Percentiles rank a stretch among this genome's conserved stretches.
These are phyloP conservation scores for Phytophthora podocarpi DNA, from an alignment of 352 stramenopile genomes.

Conservation along the genomic window DNA sequence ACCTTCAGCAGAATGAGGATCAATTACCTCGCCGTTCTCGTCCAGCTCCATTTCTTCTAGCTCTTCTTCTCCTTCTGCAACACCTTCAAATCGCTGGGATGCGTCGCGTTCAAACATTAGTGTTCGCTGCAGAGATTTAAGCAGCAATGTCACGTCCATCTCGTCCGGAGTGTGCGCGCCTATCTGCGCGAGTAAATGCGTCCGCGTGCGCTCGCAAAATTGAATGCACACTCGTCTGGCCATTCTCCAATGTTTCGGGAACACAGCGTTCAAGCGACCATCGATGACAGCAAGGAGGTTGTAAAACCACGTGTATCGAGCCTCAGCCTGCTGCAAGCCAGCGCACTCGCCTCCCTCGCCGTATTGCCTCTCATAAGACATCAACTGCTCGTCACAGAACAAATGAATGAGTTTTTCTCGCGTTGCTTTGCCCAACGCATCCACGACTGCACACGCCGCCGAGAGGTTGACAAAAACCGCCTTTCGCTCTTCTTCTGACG, in stretches of 20 bases:
- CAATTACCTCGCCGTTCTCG: conserved; percentile 74
- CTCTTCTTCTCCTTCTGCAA: conserved; percentile 45
- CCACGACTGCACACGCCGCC: conserved; percentile 66
- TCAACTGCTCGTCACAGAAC: conserved; percentile 74
- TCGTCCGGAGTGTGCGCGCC: conserved; percentile 69
- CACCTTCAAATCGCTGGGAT: conserved; percentile 70
- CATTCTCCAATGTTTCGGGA: conserved; percentile 97
- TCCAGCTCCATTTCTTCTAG: conserved; percentile 68
- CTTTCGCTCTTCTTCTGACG: conserved; percentile 63
- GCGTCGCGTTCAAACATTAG: conserved; percentile 85
- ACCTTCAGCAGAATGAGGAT: conserved; percentile 71
- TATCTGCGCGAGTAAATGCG: conserved; percentile 73
- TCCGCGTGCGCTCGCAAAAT: conserved; percentile 91
- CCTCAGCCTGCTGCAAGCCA: conserved; percentile 65
- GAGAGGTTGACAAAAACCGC: conserved; percentile 76
- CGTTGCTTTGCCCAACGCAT: conserved; percentile 70
- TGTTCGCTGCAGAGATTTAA: conserved; percentile 74
- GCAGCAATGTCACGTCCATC: conserved; percentile 72
- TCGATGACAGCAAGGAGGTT: conserved; percentile 70
- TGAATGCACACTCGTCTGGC: conserved; percentile 91
- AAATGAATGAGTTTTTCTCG: conserved; percentile 73
- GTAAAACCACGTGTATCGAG: conserved; percentile 85
- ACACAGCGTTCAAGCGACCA: conserved; percentile 92
- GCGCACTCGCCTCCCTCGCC: conserved; percentile 57
- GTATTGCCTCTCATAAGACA: conserved; percentile 69